These are phyloP conservation scores for Raphanus hybrid DNA, from an alignment of 441 rosid genomes.

Conservation along the genomic window DNA sequence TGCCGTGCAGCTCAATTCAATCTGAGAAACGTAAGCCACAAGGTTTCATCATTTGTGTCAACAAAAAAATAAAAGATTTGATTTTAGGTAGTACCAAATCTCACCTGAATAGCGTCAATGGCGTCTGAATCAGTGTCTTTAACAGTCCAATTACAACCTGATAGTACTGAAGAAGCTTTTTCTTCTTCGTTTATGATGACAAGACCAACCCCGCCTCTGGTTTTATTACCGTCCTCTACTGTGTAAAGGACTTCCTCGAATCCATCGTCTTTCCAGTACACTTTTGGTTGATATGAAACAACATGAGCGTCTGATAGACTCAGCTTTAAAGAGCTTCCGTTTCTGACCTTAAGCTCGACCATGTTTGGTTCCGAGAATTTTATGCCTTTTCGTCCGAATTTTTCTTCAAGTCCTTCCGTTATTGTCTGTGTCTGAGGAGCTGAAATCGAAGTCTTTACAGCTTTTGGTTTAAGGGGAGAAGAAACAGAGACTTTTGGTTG, in stretches of 20 bases:
- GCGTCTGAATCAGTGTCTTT: constrained; percentile 86
- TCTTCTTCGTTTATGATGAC: constrained; percentile 66
- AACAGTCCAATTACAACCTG: constrained; percentile 71
- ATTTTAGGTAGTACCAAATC: background rate
- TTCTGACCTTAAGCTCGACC: constrained; percentile 80
- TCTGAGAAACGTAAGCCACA: constrained; percentile 49
- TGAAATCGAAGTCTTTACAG: constrained; percentile 27
- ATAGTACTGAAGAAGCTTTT: constrained; percentile 48
- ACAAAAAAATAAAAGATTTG: background rate
- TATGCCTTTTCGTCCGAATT: constrained; percentile 77
- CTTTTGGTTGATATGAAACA: constrained; percentile 85
- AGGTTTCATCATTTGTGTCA: constrained; percentile 15
- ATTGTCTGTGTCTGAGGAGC: constrained; percentile 28
- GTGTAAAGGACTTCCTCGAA: constrained; percentile 84
- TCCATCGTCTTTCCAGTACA: constrained; percentile 87
- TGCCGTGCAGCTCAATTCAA: constrained; percentile 67
- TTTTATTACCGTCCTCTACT: constrained; percentile 47
- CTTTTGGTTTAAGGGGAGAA: constrained; percentile 60
- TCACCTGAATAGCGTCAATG: constrained; percentile 95
- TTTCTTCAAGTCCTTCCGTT: constrained; percentile 60
- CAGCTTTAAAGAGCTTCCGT: constrained; percentile 79
- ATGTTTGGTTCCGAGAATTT: constrained; percentile 68
- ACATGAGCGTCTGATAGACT: constrained; percentile 77
- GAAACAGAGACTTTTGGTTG: constrained; percentile 66
- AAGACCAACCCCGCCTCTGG: constrained; percentile 80